Evolutionary conservation across 306 rosid species (phyloP), one percentile per base, ranked within the genome.

Genomic region (Lathyrus tuberosus): DNA sequence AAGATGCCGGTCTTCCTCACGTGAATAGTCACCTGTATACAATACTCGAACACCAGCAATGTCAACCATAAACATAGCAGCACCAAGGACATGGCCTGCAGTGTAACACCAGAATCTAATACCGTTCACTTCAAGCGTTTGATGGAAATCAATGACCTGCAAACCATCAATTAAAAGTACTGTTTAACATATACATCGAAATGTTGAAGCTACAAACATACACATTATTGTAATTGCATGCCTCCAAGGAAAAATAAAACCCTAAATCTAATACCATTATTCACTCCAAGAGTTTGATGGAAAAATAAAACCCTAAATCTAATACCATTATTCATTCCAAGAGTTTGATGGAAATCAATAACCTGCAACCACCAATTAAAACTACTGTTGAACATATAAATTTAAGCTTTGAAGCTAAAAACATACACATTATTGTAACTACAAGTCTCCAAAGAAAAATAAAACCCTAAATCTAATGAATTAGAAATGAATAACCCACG

Each of bases 31-130:
- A 69, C 98, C 98, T n/a, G 97, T 93, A 79, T 93, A 93, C 24
- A 93, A 84, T 46, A 93, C 90, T 62, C 98, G 81, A 65, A 93
- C 96, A 57, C 98, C 94, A 3, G 96, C 98, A 17, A 93, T 88
- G 77, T 93, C 98, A 76, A 93, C 98, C 98, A 93, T 93, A 72
- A 93, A 93, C 98, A 93, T 93, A 65, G 98, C 98, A 84, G 98
- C 98, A 78, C 98, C 98, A 72, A 93, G 96, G 65, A 93, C 97
- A 70, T 93, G 97, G 62, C 98, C 98, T 3, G 98, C 98, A 72
- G 96, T 83, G 79, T 93, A 93, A 77, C 98, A 93, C 98, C 98
- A 90, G 85, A 93, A 93, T 69, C 96, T 84, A 57, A 93, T 90
- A 44, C 97, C 98, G 30, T 82, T 87, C 57, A 90, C 96, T 84